Evolutionary conservation across 108 stramenopile species (phyloP), one percentile per base, ranked within the genome.

Genomic region (Mediolabrus comicus): DNA sequence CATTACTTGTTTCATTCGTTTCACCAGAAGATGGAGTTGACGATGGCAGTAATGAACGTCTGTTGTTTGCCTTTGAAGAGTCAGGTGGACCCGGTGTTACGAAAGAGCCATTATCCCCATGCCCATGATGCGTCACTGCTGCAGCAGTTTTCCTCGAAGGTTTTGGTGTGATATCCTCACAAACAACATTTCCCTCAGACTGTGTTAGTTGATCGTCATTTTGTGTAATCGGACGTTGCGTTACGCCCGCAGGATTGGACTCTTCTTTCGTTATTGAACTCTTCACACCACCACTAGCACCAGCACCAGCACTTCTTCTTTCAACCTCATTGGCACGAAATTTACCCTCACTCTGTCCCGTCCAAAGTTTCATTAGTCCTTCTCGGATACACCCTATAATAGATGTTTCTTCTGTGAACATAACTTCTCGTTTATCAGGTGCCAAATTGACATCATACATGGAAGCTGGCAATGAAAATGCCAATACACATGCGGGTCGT

Each of bases 341-440:
- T 13, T 79, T 78, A 14, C 88, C 90, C 13, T 87, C 79, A 19
- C 72, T 78, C 69, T 85, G 75, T 36, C 49, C 75, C 19, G 82
- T 59, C 90, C 90, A 95, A 2, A 87, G 13, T 19, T 72, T 49
- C 27, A 65, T 46, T 19, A 92, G 67, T 2, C 63, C 64, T 26
- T 88, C 70, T 29, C 78, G 67, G 3, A 95, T 41, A 30, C 83
- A 43, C 11, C 73, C 73, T 27, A 65, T 61, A 8, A 97, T 67
- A 2, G 76, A 79, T 4, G 72, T 58, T 69, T 95, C 96, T 33
- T 92, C 82, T 17, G 83, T 83, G 29, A 99, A 72, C 55, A 98
- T 74, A 13, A 98, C 95, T 56, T 97, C 84, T 28, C 98, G 83
- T 70, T 99, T 99, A 83, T 99, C 97, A 0, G 98, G 98, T 10